A percentile compares a stretch with the other conserved stretches of the same genome.
Conservation (phyloP, 441 rosid genomes). For the Francoa sonchifolia region DNA sequence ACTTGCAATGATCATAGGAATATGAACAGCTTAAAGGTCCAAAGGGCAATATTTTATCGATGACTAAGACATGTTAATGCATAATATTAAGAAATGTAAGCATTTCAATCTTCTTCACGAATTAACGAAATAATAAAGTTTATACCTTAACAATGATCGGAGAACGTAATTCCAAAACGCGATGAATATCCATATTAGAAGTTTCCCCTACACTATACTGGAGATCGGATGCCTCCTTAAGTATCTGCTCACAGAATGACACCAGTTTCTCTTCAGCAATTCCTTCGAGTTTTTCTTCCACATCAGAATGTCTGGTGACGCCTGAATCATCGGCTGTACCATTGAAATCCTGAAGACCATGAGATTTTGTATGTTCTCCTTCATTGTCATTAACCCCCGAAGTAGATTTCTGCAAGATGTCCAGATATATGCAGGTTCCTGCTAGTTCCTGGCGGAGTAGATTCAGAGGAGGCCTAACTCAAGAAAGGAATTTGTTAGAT, state of each 20-base stretch:
- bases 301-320: conserved; percentile 11
- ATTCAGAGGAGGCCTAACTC: conserved; percentile 81
- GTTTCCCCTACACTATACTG: conserved; percentile 75
- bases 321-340: conserved; percentile 16
- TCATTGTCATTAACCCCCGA: conserved; percentile 23
- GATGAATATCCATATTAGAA: conserved; percentile 80
- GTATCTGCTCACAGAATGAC: conserved; percentile 82
- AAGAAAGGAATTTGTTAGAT: conserved; percentile 10
- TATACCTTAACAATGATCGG: conserved; percentile 89
- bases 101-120: not conserved
- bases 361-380: conserved; percentile 22
- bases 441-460: conserved; percentile 91
- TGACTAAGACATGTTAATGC: not conserved
- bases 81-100: not conserved
- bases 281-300: conserved; percentile 50
- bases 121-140: not conserved
- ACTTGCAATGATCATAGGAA: not conserved
- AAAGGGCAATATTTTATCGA: not conserved
- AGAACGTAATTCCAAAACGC: conserved; percentile 82
- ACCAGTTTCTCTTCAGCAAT: conserved; percentile 81
- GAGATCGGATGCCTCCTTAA: conserved; percentile 78
- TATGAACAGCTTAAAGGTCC: not conserved
- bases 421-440: conserved; percentile 80
- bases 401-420: conserved; percentile 80
- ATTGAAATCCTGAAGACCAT: conserved; percentile 20